These are phyloP conservation scores for Stagonosporopsis cucurbitacearum DNA, from an alignment of 2,329 filamentous ascomycete genomes.

Conservation along the genomic window DNA sequence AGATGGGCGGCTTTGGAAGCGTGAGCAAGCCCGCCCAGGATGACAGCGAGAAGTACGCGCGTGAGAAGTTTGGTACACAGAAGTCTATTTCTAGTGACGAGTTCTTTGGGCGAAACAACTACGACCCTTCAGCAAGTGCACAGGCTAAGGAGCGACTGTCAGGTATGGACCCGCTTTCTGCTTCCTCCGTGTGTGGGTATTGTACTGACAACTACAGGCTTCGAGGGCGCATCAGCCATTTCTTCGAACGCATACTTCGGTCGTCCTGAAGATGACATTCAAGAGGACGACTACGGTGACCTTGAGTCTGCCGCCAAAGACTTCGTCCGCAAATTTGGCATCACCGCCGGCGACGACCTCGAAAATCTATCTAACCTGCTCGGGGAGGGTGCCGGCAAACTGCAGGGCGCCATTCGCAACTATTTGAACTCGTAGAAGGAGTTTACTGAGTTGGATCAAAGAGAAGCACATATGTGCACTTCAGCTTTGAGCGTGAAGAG, in stretches of 20 bases:
- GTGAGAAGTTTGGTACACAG: conserved; percentile 86
- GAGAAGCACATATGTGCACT: neutral
- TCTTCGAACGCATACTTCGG: conserved; percentile 98
- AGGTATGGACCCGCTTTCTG: conserved; percentile 34
- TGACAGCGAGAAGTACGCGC: conserved; percentile 83
- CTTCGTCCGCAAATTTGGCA: conserved; percentile 92
- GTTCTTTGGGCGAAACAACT: conserved; percentile 92
- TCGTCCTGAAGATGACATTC: conserved; percentile 80
- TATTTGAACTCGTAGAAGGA: conserved; percentile 49
- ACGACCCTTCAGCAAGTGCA: conserved; percentile 77
- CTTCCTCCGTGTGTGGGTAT: neutral
- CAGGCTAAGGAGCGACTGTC: conserved; percentile 88
- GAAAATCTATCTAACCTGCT: conserved; percentile 85
- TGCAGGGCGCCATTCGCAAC: conserved; percentile 67
- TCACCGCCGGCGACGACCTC: conserved; percentile 93
- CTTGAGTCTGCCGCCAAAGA: conserved; percentile 94
- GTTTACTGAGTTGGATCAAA: neutral
- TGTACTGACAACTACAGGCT: conserved; percentile 59
- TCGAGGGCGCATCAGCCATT: conserved; percentile 90
- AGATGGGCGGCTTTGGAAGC: conserved; percentile 88
- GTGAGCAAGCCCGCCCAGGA: conserved; percentile 73
- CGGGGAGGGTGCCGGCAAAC: conserved; percentile 81
- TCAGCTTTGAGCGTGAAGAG: neutral
- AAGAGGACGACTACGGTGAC: conserved; percentile 80
- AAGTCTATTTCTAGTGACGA: conserved; percentile 98